Percentiles rank a stretch among this genome's conserved stretches.
Evolutionary conservation across 257 asterid species (phyloP).

Genomic region (Nicotiana benthamiana): DNA sequence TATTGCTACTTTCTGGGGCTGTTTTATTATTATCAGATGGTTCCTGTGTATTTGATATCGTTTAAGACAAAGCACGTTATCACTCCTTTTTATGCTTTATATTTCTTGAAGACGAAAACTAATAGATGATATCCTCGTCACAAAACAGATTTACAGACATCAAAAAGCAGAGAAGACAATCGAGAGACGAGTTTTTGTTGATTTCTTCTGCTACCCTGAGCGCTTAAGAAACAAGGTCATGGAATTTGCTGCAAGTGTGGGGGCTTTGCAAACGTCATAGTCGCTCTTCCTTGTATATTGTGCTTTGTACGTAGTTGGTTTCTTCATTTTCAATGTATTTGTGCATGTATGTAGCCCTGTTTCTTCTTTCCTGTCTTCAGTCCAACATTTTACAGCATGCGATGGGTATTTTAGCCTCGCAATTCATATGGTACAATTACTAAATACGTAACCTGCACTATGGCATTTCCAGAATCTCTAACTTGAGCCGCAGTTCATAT

Average conservation of each 20-base stretch:
- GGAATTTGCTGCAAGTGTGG: conserved; percentile 79
- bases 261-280: conserved; percentile 78
- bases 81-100: background rate
- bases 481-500: too few species aligned
- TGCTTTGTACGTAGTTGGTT: background rate
- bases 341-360: background rate
- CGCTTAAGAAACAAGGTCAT: conserved; percentile 83
- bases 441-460: background rate
- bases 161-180: conserved; percentile 83
- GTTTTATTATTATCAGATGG: background rate
- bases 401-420: background rate
- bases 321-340: background rate
- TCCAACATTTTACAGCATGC: background rate
- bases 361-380: background rate
- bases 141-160: conserved; percentile 75
- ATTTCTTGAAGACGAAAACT: background rate
- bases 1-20: background rate
- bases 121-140: background rate
- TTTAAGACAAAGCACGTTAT: background rate
- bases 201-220: conserved; percentile 94
- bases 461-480: too few species aligned
- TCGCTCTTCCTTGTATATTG: background rate
- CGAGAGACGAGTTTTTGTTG: conserved; percentile 83
- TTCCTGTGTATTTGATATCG: background rate
- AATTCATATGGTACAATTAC: background rate